These are phyloP conservation scores for Actinomortierella ambigua DNA, from an alignment of 371 early-diverging fungal genomes.

Conservation along the genomic window DNA sequence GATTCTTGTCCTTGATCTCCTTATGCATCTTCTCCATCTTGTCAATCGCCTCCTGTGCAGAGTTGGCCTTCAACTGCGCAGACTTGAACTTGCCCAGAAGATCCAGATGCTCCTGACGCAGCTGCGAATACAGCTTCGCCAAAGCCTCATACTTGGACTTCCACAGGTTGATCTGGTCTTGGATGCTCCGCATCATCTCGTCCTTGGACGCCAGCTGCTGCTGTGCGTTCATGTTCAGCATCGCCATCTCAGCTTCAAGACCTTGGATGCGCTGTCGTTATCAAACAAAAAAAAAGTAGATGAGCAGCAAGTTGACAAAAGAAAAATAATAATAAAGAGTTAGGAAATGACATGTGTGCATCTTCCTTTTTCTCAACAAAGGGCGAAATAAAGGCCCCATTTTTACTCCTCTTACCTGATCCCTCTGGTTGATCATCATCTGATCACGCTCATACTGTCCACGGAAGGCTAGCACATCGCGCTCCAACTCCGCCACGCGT, in stretches of 20 bases:
- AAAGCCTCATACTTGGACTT: constrained; percentile 91
- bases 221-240: constrained; percentile 69
- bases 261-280: constrained; percentile 62
- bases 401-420: constrained; percentile 67
- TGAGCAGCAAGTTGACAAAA: background rate
- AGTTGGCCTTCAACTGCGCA: constrained; percentile 80
- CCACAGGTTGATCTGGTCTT: constrained; percentile 84
- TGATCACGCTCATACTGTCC: constrained; percentile 86
- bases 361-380: too few relatives aligned
- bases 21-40: constrained; percentile 79
- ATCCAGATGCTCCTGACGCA: constrained; percentile 96
- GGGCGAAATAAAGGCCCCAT: too few relatives aligned
- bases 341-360: too few relatives aligned
- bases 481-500: constrained; percentile 76
- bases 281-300: constrained; percentile 10
- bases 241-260: constrained; percentile 83
- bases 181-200: constrained; percentile 75
- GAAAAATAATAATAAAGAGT: constrained; percentile 1
- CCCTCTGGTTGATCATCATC: constrained; percentile 84
- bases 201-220: constrained; percentile 76
- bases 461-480: constrained; percentile 74
- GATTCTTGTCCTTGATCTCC: constrained; percentile 80
- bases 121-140: constrained; percentile 93
- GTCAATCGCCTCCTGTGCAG: constrained; percentile 75
- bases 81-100: constrained; percentile 86